Conservation (phyloP, 805 yeast genomes). For the Lipomyces yamadae region DNA sequence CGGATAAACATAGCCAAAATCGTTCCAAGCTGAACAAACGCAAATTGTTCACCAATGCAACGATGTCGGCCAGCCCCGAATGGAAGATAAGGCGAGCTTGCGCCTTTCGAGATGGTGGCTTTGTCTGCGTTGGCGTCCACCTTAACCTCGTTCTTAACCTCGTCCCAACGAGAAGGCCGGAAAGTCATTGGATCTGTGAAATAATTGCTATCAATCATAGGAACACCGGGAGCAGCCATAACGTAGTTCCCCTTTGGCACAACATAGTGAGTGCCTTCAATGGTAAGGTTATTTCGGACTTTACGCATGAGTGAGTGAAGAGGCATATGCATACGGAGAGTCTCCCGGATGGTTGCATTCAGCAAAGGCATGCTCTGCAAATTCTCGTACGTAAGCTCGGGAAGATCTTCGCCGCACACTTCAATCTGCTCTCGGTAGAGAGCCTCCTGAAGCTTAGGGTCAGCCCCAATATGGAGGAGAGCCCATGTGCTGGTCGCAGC, state of each 20-base stretch:
- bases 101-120: constrained; percentile 82
- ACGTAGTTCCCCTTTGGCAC: constrained; percentile 91
- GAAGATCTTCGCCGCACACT: constrained; percentile 53
- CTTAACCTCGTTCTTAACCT: constrained; percentile 40
- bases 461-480: constrained; percentile 84
- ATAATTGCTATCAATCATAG: constrained; percentile 74
- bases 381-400: constrained; percentile 77
- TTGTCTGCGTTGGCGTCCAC: constrained; percentile 64
- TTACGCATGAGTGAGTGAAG: constrained; percentile 94
- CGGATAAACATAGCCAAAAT: constrained; percentile 75
- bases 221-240: constrained; percentile 90
- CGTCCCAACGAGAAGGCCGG: constrained; percentile 86
- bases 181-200: constrained; percentile 77
- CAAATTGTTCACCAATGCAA: constrained; percentile 99
- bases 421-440: constrained; percentile 72
- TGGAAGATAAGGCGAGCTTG: constrained; percentile 91
- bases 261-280: constrained; percentile 77
- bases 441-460: constrained; percentile 83
- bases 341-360: constrained; percentile 86
- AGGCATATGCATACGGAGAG: constrained; percentile 95
- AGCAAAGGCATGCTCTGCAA: constrained; percentile 80
- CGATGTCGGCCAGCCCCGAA: constrained; percentile 99
- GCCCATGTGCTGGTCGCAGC: constrained; percentile 97
- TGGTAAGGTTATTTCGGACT: constrained; percentile 75
- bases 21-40: constrained; percentile 89